Conservation (phyloP, 2,329 filamentous ascomycete species). For the Beauveria varroae region DNA sequence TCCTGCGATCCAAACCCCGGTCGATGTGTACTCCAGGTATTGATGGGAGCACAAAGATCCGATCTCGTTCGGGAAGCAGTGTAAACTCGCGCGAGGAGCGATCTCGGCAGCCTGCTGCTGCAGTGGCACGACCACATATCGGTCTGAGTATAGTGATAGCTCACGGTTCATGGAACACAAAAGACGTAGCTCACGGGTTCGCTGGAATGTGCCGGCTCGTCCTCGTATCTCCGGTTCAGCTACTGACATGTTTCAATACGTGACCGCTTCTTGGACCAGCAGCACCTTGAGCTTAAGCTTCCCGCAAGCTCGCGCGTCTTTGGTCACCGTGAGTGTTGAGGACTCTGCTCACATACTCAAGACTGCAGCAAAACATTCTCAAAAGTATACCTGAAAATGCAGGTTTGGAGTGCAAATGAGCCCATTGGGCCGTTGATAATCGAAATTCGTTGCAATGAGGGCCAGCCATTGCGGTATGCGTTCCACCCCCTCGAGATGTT, state of each 20-base stretch:
- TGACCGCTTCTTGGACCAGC: neutral
- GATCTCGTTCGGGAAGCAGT: neutral
- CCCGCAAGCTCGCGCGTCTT: neutral
- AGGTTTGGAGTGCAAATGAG: no score
- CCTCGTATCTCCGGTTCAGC: neutral
- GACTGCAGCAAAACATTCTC: neutral
- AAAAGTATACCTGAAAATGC: neutral
- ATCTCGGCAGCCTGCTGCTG: neutral
- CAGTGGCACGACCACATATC: neutral
- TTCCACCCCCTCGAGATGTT: neutral
- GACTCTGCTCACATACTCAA: neutral
- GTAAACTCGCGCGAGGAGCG: neutral
- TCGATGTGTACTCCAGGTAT: neutral
- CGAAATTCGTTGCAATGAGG: neutral
- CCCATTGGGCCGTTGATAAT: neutral
- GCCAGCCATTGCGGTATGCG: neutral
- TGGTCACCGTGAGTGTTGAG: no score
- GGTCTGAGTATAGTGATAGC: neutral
- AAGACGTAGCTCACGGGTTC: no score
- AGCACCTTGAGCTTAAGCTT: neutral
- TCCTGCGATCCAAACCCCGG: no score
- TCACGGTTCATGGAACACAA: neutral
- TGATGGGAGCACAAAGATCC: neutral
- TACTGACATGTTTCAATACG: neutral
- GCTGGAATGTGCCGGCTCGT: no score